Percentiles rank a stretch among this genome's conserved stretches.
Conservation (phyloP, 225 moss, liverwort and hornwort genomes). For the Pseudoscleropodium purum region DNA sequence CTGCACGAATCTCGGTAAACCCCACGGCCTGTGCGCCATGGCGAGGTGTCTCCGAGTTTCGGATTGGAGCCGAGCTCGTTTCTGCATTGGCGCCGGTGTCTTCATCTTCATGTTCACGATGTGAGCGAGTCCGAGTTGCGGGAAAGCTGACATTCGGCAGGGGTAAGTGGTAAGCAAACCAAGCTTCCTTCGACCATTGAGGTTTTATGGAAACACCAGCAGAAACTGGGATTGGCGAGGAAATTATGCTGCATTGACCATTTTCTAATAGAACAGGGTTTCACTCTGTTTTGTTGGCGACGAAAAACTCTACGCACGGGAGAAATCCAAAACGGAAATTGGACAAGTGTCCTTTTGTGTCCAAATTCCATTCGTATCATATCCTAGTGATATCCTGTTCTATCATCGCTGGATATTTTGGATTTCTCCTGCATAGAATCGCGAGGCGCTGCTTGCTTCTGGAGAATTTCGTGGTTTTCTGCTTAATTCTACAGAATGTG, state of each 20-base stretch:
- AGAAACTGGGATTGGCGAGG: neutral
- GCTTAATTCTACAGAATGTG: neutral
- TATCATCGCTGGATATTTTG: neutral
- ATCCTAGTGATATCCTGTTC: neutral
- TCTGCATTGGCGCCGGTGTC: neutral
- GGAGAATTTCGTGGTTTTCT: neutral
- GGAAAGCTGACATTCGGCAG: conserved; percentile 21
- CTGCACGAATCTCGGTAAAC: neutral
- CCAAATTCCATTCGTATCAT: neutral
- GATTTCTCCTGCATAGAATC: neutral
- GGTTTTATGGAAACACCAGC: neutral
- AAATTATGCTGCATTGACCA: neutral
- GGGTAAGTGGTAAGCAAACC: conserved; percentile 50
- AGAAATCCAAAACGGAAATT: neutral
- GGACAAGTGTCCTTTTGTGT: neutral
- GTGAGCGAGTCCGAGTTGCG: neutral
- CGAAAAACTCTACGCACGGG: neutral
- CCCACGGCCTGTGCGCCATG: neutral
- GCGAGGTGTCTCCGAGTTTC: neutral
- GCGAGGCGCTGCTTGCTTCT: neutral
- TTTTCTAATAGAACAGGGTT: neutral
- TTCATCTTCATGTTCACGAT: neutral
- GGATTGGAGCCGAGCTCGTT: neutral
- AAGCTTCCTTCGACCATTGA: neutral
- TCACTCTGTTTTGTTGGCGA: neutral